Base-by-base conservation (phyloP, 2,329 filamentous ascomycete species). In the Metarhizium humberi region DNA sequence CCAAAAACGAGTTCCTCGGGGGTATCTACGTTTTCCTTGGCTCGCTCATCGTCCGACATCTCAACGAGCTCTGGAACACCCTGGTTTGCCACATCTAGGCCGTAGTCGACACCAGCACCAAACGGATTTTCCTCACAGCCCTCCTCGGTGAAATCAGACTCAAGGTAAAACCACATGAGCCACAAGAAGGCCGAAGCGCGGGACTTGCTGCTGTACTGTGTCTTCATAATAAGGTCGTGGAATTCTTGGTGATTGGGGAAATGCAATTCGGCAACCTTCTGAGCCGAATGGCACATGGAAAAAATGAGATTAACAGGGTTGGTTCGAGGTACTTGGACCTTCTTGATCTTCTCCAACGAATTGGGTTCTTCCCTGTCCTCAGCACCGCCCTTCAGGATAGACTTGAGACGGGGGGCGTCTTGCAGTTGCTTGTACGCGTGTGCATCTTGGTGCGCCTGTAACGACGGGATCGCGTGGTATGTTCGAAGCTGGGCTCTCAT, bases 111-210 rank as follows among this genome's bases (percentile, higher is more conserved):
- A 13, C 84, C 85, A 11, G 76, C 68, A 0, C 94, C 94, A 64
- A 96, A 99, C 0, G 94, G 94, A 65, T 99, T 99, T 62, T 89
- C 86, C 50, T 90, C 80, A 48, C 90, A 92, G 55, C 89, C 90
- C 64, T 96, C 89, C 62, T 87, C 84, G 0, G 89, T 89, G 62
- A 96, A 97, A 68, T 96, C 90, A 32, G 92, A 96, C 69, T 99
- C 94, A 18, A 99, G 80, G 67, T 99, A 97, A 77, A 94, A 96
- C 94, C 94, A 99, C 85, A 99, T 95, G 59, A 99, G 77, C 94
- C 94, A 99, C 20, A 99, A 74, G 63, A 99, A 99, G 0, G 92
- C 92, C 48, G 77, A 85, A 1, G 94, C 92, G 59, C 94, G 83
- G 58, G 90, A 95, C 61, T 78, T 74, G 70, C 92, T 97, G 56